Evolutionary conservation across 495 filamentous ascomycete genomes (phyloP), one percentile per base, ranked within the genome.

Genomic region (Podospora fimiseda): DNA sequence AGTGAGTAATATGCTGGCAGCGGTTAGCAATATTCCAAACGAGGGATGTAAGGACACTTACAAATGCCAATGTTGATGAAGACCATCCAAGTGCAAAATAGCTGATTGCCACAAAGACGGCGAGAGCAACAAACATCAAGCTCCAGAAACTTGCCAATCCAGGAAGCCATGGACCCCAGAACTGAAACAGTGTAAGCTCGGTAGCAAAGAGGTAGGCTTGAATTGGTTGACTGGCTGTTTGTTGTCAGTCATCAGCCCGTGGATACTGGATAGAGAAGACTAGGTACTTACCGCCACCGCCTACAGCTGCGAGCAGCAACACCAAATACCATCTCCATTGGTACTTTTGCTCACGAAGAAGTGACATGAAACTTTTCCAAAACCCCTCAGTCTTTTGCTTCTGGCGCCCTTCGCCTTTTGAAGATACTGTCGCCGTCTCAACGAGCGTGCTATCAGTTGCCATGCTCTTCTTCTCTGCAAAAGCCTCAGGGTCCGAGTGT

Each of bases 51-150:
- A 4, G n/a, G 23, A 67, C n/a, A n/a, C 66, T 60, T 61, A 77
- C 71, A 61, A 77, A 74, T 7, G 79, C 78, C 54, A 79, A 63
- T 4, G 64, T 68, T 2, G 73, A 80, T 2, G 80, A 71, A 11
- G 75, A 67, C 58, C 63, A 82, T 9, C 79, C 80, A 7, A 86
- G 56, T 0, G 69, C 56, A 45, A 74, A 74, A 53, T 84, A 86
- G 51, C 71, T 74, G 14, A 75, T 48, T 0, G 65, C 73, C 2
- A 78, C 71, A 38, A 69, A 74, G 4, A 77, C 59, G 16, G 79
- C 80, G 0, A 86, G 70, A 11, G 77, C 64, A 43, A 85, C 79
- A 60, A 86, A 86, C 78, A 84, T 84, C 24, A 86, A 57, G 14
- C 81, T 75, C 81, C 81, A 87, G 52, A 86, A 85, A 46, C 74